Evolutionary conservation across 176 grass and related monocot genomes (phyloP), one percentile per base, ranked within the genome.

Genomic region (maize (Zea mays)): DNA sequence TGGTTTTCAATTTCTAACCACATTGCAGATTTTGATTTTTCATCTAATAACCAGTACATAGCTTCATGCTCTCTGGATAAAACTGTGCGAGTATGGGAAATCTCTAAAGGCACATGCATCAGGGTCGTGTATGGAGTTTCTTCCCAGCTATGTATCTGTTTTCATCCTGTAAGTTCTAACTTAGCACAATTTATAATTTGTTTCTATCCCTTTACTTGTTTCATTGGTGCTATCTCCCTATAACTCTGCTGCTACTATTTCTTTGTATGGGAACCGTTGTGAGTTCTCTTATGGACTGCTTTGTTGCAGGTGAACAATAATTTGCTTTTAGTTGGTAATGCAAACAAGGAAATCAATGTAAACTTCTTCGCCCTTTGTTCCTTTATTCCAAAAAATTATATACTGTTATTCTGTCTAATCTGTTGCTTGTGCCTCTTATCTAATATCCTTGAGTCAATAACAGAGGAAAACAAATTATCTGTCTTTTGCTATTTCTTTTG

Each of bases 11-110:
- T 76, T 88, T 79, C 88, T 97, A 75, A 95, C 89, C 58, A 59
- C 67, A 86, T 80, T 93, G 92, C 96, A 99, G 96, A 95, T 99
- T 99, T 99, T 99, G 96, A 99, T 95, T 99, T 99, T 99, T 94
- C 96, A 90, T 99, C 92, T 72, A 99, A 99, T 80, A 99, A 99
- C 78, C 96, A 99, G 87, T 99, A 99, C 90, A 81, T 99, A 79
- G 96, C 96, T 82, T 99, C 96, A 50, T 99, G 92, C 69, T 99
- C 96, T 13, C 72, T 99, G 90, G 96, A 99, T 85, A 99, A 99
- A 86, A 99, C 96, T 67, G 68, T 99, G 19, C 82, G 90, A 57
- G 90, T 99, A 50, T 99, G 96, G 96, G 96, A 99, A 52, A 86
- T 92, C 59, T 87, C 86, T 78, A 95, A 93, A 90, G 96, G 96